Percentiles rank a stretch among this genome's conserved stretches.
phyloP scores from a whole-genome alignment of 768 basidiomycete genomes.

The Termitomyces bulborhizus region DNA sequence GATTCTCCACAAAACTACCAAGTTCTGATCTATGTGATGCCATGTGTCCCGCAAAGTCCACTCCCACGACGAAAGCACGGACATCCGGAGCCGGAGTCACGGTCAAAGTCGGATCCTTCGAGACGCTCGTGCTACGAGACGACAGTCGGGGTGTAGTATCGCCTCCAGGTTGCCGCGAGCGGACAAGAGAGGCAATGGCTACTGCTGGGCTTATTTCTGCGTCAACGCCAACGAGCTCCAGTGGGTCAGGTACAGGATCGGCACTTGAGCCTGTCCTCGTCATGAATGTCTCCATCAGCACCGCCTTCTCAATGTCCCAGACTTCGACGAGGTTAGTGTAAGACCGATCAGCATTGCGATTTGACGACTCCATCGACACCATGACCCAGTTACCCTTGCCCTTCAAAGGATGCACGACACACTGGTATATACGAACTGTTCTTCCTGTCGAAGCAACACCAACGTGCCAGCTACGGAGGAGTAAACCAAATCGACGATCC shows the following conservation, averaged over 20 bases:
- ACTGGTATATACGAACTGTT: conserved; percentile 62
- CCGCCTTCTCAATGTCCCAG: conserved; percentile 86
- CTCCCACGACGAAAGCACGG: conserved; percentile 61
- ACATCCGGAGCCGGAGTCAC: conserved; percentile 58
- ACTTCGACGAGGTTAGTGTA: conserved; percentile 67
- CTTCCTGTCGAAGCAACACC: conserved; percentile 47
- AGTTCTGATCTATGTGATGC: conserved; percentile 46
- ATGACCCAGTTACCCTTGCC: conserved; percentile 90
- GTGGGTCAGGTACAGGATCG: conserved; percentile 48
- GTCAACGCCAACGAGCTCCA: conserved; percentile 43
- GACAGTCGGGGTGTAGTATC: conserved; percentile 23
- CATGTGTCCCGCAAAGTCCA: conserved; percentile 72
- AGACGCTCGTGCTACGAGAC: conserved; percentile 27
- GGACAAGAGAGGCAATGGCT: conserved; percentile 79
- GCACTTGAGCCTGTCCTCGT: conserved; percentile 43
- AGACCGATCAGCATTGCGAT: conserved; percentile 32
- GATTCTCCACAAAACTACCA: conserved; percentile 35
- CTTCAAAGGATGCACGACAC: conserved; percentile 77
- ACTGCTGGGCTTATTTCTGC: conserved; percentile 61
- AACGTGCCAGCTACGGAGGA: conserved; percentile 84
- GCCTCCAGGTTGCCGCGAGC: conserved; percentile 43
- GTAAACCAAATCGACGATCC: conserved; percentile 92
- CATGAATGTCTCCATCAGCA: conserved; percentile 74
- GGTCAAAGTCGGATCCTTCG: conserved; percentile 24
- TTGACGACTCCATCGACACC: conserved; percentile 63